A percentile compares a stretch with the other conserved stretches of the same genome.
These are phyloP conservation scores for Aspergillus sp. DNA, from an alignment of 2,329 filamentous ascomycete species.

Conservation along the genomic window DNA sequence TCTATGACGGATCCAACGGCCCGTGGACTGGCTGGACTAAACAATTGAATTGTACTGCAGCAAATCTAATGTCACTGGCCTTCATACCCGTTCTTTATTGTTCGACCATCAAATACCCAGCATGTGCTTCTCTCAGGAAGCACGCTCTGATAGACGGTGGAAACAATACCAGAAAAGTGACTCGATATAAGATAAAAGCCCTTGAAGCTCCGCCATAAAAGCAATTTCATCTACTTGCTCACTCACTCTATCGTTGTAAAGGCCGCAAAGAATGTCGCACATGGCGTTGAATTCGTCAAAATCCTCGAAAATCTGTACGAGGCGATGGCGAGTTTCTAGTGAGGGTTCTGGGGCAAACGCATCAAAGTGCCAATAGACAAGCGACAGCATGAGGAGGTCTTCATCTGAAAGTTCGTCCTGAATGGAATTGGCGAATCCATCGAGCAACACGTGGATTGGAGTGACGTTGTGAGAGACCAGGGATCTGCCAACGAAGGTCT, in stretches of 20 bases:
- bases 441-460: neutral
- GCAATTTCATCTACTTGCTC: neutral
- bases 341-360: neutral
- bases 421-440: neutral
- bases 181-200: constrained; percentile 1
- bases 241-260: neutral
- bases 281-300: neutral
- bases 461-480: neutral
- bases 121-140: neutral
- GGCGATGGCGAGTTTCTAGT: neutral
- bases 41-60: too few relatives aligned
- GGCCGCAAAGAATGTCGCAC: neutral
- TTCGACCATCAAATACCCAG: too few relatives aligned
- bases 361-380: constrained; percentile 3
- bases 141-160: neutral
- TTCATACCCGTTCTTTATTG: too few relatives aligned
- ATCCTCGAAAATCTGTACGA: neutral
- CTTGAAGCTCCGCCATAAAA: neutral
- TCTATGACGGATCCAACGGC: too few relatives aligned
- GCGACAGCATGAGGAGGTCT: neutral
- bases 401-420: neutral
- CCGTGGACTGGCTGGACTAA: too few relatives aligned
- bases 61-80: too few relatives aligned
- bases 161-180: neutral
- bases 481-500: neutral